phyloP scores from a whole-genome alignment of 2,329 filamentous ascomycete species.

The Geosmithia flava region DNA sequence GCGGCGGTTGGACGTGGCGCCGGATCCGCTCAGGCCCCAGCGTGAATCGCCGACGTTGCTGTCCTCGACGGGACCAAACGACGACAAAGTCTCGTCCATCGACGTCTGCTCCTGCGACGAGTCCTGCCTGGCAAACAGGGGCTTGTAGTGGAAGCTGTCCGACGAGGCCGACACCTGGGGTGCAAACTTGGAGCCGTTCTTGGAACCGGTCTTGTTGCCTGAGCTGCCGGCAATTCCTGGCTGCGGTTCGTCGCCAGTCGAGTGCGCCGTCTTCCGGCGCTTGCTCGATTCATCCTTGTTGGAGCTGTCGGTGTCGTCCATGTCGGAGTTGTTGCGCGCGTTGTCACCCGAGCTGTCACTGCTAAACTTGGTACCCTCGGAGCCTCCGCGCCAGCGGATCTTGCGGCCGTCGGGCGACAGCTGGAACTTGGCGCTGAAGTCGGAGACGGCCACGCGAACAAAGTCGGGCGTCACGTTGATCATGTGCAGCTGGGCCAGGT shows the following conservation, averaged over 20 bases:
- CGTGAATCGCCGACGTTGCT: slow-evolving; percentile 35
- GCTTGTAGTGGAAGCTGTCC: slow-evolving; percentile 50
- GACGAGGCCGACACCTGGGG: slow-evolving; percentile 24
- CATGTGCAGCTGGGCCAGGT: slow-evolving; percentile 75
- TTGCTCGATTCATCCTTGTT: slow-evolving; percentile 30
- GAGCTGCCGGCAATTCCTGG: slow-evolving; percentile 14
- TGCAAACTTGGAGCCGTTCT: slow-evolving; percentile 26
- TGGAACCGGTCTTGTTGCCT: slow-evolving; percentile 7
- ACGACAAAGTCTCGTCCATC: slow-evolving; percentile 35
- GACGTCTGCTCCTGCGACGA: slow-evolving; percentile 34
- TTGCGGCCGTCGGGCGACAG: slow-evolving; percentile 67
- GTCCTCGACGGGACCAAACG: slow-evolving; percentile 30
- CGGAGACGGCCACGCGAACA: slow-evolving; percentile 57
- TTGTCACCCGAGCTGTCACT: slow-evolving; percentile 47
- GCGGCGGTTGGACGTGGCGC: slow-evolving; percentile 31
- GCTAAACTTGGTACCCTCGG: slow-evolving; percentile 50
- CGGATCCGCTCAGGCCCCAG: slow-evolving; percentile 35
- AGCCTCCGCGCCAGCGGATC: slow-evolving; percentile 66
- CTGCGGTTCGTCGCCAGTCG: slow-evolving; percentile 18
- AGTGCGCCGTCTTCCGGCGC: slow-evolving; percentile 27
- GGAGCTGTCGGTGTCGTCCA: slow-evolving; percentile 32
- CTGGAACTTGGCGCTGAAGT: slow-evolving; percentile 65
- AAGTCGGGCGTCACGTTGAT: slow-evolving; percentile 72
- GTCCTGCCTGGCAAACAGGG: slow-evolving; percentile 41
- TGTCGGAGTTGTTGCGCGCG: slow-evolving; percentile 30